These are phyloP conservation scores for Solidago caesia DNA, from an alignment of 129 eudicot species.

Conservation along the genomic window DNA sequence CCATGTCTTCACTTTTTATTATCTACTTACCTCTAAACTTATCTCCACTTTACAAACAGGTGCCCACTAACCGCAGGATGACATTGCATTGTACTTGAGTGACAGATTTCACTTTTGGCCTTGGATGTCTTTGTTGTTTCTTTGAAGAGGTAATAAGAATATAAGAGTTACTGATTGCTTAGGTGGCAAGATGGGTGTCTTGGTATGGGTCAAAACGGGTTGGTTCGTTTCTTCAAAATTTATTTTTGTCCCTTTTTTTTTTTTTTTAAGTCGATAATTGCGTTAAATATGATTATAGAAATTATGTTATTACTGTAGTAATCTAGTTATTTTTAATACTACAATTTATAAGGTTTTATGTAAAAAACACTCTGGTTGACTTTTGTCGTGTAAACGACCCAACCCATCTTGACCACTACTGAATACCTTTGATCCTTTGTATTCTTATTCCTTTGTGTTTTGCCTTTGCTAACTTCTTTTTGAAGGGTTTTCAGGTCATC, in stretches of 20 bases:
- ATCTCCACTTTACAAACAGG: constrained; percentile 3
- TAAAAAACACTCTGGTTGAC: neutral
- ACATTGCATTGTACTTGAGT: constrained; percentile 43
- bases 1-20: neutral
- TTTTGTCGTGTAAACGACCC: neutral
- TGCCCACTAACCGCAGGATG: constrained; percentile 38
- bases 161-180: neutral
- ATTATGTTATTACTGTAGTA: too few species aligned
- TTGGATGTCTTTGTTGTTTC: constrained; percentile 36
- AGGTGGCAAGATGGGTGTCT: too few species aligned
- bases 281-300: too few species aligned
- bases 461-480: neutral
- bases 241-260: too few species aligned
- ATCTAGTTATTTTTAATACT: too few species aligned
- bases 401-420: neutral
- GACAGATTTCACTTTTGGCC: constrained; percentile 43
- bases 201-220: too few species aligned
- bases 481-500: constrained; percentile 45
- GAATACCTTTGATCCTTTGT: neutral
- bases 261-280: too few species aligned
- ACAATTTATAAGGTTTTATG: neutral
- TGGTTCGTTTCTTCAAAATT: too few species aligned
- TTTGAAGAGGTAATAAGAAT: constrained; percentile 42
- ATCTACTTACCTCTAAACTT: neutral
- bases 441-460: neutral